Percentiles rank a stretch among this genome's conserved stretches.
Conservation (phyloP, 2,329 filamentous ascomycete species). For the Cladophialophora bantiana region DNA sequence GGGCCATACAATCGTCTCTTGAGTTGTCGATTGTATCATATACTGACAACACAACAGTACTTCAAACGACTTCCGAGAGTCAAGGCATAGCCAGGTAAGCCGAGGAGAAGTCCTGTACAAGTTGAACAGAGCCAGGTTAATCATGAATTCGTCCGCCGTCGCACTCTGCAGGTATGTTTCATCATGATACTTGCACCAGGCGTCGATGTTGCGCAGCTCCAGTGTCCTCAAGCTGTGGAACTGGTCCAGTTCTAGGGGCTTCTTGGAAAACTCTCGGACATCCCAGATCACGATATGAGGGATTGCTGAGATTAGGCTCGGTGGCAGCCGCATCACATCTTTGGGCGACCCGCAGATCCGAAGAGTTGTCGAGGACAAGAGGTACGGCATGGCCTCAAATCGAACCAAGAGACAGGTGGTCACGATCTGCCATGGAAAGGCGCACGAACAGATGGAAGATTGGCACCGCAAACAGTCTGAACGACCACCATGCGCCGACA, state of each 20-base stretch:
- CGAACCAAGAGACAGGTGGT: not conserved
- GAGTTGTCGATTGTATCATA: conserved; percentile 22
- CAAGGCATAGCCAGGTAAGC: conserved; percentile 11
- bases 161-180: not conserved
- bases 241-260: not conserved
- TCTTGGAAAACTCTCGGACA: not conserved
- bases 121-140: conserved; percentile 34
- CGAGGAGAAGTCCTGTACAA: conserved; percentile 20
- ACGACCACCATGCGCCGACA: not conserved
- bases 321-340: not conserved
- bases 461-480: not conserved
- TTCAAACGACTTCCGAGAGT: conserved; percentile 17
- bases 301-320: not conserved
- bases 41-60: conserved; percentile 32
- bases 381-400: not conserved
- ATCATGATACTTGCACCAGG: not conserved
- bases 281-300: not conserved
- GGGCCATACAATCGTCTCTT: conserved; percentile 31
- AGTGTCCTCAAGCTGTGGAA: not conserved
- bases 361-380: not conserved
- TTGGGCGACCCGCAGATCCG: not conserved
- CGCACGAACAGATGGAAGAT: not conserved
- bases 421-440: not conserved
- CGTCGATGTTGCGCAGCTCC: conserved; percentile 1
- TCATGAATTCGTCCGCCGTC: conserved; percentile 28